phyloP scores from a whole-genome alignment of 2,329 filamentous ascomycete species.

The Pseudogymnoascus pannorum region DNA sequence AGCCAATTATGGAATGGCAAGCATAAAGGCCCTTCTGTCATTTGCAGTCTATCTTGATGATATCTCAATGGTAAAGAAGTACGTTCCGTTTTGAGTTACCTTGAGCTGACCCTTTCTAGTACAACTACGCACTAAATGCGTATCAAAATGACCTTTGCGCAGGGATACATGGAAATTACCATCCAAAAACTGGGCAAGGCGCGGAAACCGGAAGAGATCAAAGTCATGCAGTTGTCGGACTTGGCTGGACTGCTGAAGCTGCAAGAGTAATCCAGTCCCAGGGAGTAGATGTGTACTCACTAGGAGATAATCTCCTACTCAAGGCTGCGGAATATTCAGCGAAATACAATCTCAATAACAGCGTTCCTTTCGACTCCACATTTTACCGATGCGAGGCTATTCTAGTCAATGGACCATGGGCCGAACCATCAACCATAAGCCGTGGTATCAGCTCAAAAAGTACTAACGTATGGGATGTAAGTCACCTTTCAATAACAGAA shows the following conservation, averaged over 20 bases:
- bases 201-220: conserved; percentile 35
- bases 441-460: conserved; percentile 17
- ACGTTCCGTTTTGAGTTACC: not conserved
- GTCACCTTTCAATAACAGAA: not conserved
- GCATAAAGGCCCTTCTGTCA: conserved; percentile 32
- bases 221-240: conserved; percentile 26
- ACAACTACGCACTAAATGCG: conserved; percentile 34
- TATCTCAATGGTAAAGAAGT: conserved; percentile 26
- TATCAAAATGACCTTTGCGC: conserved; percentile 33
- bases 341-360: conserved; percentile 32
- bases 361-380: conserved; percentile 30
- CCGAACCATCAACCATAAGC: conserved; percentile 23
- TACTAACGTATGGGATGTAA: conserved; percentile 17
- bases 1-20: conserved; percentile 37
- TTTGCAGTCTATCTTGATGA: conserved; percentile 38
- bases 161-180: conserved; percentile 27
- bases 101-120: conserved; percentile 17
- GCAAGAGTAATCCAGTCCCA: conserved; percentile 31
- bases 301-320: conserved; percentile 29
- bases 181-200: conserved; percentile 30
- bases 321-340: conserved; percentile 33
- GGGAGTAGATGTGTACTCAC: conserved; percentile 29
- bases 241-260: conserved; percentile 32
- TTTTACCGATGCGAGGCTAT: conserved; percentile 35
- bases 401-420: conserved; percentile 34